Evolutionary conservation across 768 basidiomycete genomes (phyloP), one percentile per base, ranked within the genome.

Genomic region (Artomyces pyxidatus): DNA sequence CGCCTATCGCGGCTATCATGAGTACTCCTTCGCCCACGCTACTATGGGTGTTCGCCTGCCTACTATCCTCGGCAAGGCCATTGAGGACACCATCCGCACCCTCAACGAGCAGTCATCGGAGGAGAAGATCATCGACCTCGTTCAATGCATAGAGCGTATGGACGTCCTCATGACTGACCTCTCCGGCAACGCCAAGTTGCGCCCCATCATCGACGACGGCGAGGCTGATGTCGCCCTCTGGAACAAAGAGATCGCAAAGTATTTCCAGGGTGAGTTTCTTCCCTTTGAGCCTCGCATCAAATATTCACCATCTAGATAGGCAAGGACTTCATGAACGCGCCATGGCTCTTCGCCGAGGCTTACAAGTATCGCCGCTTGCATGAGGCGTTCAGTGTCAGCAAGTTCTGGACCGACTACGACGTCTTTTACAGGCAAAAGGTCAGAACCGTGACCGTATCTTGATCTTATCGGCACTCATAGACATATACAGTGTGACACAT

Each of bases 221-320:
- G 93, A 93, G 62, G 92, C 81, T 8, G 94, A 96, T 54, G 86
- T 97, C 26, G 84, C 91, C 6, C 74, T 96, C 7, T 97, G 93
- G 94, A 97, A 97, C 69, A 95, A 96, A 63, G 90, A 92, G 64
- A 94, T 95, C 41, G 90, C 90, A 37, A 91, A 89, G 62, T 96
- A 79, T 65, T 96, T 96, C 69, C 83, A 91, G 68, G 89, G 88
- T 80, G 59, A 61, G 65, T 65, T 48, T 26, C 16, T 42, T 23
- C 21, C 16, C 37, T 30, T 32, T 6, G 12, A 9, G 25, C 26
- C 30, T 53, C 40, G 26, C 5, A 43, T 28, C 53, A 83, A n/a
- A n/a, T n/a, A n/a, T n/a, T n/a, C n/a, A n/a, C n/a, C n/a, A n/a
- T n/a, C n/a, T n/a, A n/a, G n/a, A n/a, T n/a, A n/a, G 87, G 86